Base-by-base conservation (phyloP, 352 stramenopile genomes). In the Globisporangium apiculatum region DNA sequence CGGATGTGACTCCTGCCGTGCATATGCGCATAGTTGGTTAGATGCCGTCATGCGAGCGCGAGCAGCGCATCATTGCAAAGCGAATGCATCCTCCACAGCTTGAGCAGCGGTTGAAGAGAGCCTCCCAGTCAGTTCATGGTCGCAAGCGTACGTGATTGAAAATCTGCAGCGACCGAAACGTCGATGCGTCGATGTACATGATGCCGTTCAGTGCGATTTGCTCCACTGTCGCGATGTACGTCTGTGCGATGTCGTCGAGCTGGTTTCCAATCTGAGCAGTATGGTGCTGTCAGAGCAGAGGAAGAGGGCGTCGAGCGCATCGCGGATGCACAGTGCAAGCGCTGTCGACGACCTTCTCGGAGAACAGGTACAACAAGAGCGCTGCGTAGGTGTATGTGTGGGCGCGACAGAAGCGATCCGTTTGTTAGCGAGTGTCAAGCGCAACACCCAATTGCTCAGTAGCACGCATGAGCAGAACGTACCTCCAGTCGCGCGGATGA, bases 401-500 rank as follows among this genome's bases (percentile, higher is more conserved):
- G 40, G 11, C 40, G 7, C 17, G 67, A 57, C 10, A 50, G 37
- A 11, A 41, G 4, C 31, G 38, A 52, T 18, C 12, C n/a, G 47
- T 37, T n/a, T 63, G 4, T 65, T 15, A n/a, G 49, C 4, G 31
- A 15, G 7, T 35, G 24, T 52, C 67, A n/a, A 66, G 24, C 12
- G 48, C 8, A 18, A 14, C 24, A 31, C 1, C 24, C 24, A 31
- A 31, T 31, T 3, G 10, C 40, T 47, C 24, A 24, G 1, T 4
- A 48, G 9, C 6, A 41, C 7, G 24, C 17, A 42, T n/a, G 35
- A 54, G 46, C 37, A 36, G 43, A 47, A 37, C 1, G n/a, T 73
- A 92, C 85, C 85, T 15, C 86, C 86, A 12, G 79, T 70, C 12
- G 86, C 74, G 58, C 82, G 81, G 64, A 95, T 90, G 50, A 91